phyloP scores from a whole-genome alignment of 2,329 filamentous ascomycete genomes.

The Canariomyces notabilis region DNA sequence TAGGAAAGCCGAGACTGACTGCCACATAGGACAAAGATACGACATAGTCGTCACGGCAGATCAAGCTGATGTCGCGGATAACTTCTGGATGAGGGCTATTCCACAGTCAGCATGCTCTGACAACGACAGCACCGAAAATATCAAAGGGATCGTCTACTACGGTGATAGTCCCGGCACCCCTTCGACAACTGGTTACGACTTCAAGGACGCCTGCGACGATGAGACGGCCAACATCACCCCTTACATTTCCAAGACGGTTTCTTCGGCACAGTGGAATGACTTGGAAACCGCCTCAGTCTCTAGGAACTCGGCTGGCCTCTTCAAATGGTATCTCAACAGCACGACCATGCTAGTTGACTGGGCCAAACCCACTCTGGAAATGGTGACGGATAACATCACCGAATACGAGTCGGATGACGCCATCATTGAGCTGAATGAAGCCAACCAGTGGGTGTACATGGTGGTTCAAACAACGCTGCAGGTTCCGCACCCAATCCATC shows the following conservation, averaged over 20 bases:
- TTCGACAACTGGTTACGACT: no score
- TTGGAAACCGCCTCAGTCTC: background rate
- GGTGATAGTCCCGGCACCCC: no score
- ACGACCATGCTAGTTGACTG: background rate
- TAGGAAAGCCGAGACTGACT: no score
- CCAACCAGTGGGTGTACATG: conserved; percentile 5
- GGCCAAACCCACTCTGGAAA: background rate
- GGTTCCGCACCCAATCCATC: conserved; percentile 14
- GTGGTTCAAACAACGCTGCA: conserved; percentile 1
- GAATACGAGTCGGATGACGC: background rate
- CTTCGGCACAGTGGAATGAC: background rate
- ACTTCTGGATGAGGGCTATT: conserved; percentile 20
- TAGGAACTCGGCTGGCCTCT: background rate
- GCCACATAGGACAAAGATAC: conserved; percentile 32
- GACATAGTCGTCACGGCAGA: conserved; percentile 11
- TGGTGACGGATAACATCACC: background rate
- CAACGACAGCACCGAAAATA: background rate
- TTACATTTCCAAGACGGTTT: no score
- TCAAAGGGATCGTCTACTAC: background rate
- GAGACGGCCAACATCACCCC: no score
- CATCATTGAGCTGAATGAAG: background rate
- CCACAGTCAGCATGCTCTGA: background rate
- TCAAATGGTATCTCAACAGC: background rate
- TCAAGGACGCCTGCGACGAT: no score
- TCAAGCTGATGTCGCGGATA: background rate